phyloP scores from a whole-genome alignment of 116 monocot species.

The Trichopus zeylanicus region DNA sequence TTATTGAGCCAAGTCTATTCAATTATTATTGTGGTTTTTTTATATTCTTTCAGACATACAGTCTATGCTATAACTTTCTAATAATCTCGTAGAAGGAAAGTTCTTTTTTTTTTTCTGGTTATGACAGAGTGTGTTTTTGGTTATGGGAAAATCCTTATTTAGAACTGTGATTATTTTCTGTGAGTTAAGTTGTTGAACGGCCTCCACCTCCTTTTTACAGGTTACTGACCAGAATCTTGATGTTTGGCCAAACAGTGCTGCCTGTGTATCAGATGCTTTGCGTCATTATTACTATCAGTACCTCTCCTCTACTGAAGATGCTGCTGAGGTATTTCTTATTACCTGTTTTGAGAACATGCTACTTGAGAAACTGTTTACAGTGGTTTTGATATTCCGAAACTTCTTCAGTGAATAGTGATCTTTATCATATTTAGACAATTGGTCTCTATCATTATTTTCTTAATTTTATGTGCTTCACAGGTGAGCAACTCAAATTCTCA shows the following conservation, averaged over 20 bases:
- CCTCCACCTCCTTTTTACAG: slow-evolving; percentile 18
- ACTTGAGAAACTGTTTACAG: neutral
- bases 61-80: too few relatives aligned
- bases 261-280: slow-evolving; percentile 85
- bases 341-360: neutral
- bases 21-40: too few relatives aligned
- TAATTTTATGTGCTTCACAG: too few relatives aligned
- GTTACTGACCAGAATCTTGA: slow-evolving; percentile 96
- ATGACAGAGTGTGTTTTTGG: neutral
- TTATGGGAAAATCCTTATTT: neutral
- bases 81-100: too few relatives aligned
- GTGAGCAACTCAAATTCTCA: too few relatives aligned
- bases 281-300: slow-evolving; percentile 96
- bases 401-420: neutral
- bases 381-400: neutral
- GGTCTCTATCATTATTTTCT: too few relatives aligned
- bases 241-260: slow-evolving; percentile 74
- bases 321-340: slow-evolving; percentile 72
- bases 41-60: too few relatives aligned
- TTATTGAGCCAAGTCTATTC: too few relatives aligned
- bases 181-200: neutral
- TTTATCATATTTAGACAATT: too few relatives aligned
- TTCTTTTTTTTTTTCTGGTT: too few relatives aligned
- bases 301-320: slow-evolving; percentile 86
- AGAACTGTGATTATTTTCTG: neutral